These are phyloP conservation scores for Chalara sp. DNA, from an alignment of 2,329 filamentous ascomycete species.

Conservation along the genomic window DNA sequence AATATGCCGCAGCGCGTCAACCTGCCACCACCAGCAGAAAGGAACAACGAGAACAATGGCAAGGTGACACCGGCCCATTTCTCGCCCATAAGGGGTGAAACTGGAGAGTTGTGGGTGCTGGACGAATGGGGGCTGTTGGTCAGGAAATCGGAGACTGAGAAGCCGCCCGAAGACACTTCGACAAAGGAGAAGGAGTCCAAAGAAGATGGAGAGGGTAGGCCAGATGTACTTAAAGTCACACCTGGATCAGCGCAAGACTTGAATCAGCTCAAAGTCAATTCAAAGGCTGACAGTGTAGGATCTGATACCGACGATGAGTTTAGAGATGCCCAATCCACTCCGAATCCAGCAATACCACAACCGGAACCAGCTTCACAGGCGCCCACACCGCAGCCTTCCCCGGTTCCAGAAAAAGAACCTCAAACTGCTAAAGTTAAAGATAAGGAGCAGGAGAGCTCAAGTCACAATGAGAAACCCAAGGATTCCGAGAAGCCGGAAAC, in stretches of 20 bases:
- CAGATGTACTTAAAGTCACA: constrained; percentile 1
- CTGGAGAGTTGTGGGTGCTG: constrained; percentile 35
- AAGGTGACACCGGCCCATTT: constrained; percentile 3
- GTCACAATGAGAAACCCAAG: neutral
- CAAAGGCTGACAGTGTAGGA: constrained; percentile 15
- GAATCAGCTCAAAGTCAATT: neutral
- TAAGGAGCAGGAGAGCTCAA: neutral
- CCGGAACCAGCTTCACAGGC: constrained; percentile 8
- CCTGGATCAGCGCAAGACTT: constrained; percentile 1
- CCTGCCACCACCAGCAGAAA: neutral
- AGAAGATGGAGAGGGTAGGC: neutral
- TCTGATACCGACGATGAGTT: constrained; percentile 34
- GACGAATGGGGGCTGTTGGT: constrained; percentile 70
- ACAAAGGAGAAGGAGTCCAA: neutral
- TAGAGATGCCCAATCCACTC: constrained; percentile 31
- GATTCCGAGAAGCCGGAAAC: constrained; percentile 4
- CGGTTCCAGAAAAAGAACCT: neutral
- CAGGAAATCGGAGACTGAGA: constrained; percentile 32
- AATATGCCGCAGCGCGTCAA: constrained; percentile 24
- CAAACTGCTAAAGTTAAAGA: neutral
- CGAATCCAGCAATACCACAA: constrained; percentile 13
- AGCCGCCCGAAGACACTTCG: constrained; percentile 9
- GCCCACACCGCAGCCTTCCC: neutral
- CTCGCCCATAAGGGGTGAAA: constrained; percentile 1
- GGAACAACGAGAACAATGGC: constrained; percentile 10